phyloP scores from a whole-genome alignment of 2,329 filamentous ascomycete species.

The Fusarium illudens region DNA sequence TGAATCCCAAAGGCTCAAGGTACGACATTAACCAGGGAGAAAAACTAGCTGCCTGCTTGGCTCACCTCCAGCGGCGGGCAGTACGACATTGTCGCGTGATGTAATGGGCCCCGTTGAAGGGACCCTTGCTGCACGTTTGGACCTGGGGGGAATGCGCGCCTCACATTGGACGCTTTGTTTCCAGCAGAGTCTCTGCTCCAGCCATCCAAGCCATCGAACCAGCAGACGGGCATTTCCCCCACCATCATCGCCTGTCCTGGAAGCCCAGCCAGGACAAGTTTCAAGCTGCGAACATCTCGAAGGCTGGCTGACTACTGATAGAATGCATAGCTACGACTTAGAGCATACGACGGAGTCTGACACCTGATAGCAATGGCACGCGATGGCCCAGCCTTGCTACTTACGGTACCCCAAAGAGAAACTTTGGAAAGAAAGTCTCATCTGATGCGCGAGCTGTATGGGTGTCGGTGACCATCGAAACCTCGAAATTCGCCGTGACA shows the following conservation, averaged over 20 bases:
- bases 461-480: background rate
- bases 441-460: background rate
- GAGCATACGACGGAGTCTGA: background rate
- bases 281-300: background rate
- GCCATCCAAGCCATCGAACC: slow-evolving; percentile 27
- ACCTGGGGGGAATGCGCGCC: slow-evolving; percentile 33
- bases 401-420: background rate
- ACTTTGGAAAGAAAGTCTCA: background rate
- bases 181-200: slow-evolving; percentile 1
- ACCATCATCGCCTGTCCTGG: background rate
- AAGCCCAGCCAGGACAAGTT: background rate
- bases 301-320: background rate
- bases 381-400: background rate
- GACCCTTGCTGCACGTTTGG: slow-evolving; percentile 31
- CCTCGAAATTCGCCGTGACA: background rate
- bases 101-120: slow-evolving; percentile 18
- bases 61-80: slow-evolving; percentile 21
- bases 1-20: slow-evolving; percentile 6
- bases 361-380: background rate
- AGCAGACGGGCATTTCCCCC: slow-evolving; percentile 16
- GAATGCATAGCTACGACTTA: background rate
- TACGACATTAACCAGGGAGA: background rate
- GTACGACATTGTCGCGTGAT: slow-evolving; percentile 42
- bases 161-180: slow-evolving; percentile 30
- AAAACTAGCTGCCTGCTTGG: slow-evolving; percentile 27